phyloP scores from a whole-genome alignment of 257 asterid genomes.

The Coffea eugenioides region DNA sequence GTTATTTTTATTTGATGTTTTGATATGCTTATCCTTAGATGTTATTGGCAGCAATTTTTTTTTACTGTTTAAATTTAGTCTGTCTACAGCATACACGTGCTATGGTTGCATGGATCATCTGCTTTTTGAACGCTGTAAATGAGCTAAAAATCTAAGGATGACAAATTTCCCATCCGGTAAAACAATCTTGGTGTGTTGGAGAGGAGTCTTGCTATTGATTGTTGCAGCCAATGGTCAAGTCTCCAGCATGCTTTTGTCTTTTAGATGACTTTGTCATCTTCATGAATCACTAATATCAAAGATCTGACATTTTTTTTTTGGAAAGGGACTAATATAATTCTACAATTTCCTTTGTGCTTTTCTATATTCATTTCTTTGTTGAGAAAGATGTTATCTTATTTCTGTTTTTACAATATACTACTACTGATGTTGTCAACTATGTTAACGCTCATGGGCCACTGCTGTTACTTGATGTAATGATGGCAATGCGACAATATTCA shows the following conservation, averaged over 20 bases:
- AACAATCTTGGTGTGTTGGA: background rate
- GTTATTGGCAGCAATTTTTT: background rate
- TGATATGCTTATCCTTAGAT: background rate
- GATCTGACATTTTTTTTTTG: background rate
- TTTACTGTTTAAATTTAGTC: no score
- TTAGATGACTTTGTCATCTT: background rate
- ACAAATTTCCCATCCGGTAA: background rate
- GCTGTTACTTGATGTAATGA: background rate
- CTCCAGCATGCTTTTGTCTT: background rate
- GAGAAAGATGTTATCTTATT: background rate
- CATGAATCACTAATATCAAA: background rate
- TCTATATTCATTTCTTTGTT: background rate
- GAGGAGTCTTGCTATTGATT: background rate
- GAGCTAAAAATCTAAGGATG: background rate
- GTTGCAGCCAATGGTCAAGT: background rate
- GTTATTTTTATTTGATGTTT: background rate
- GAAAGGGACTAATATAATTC: background rate
- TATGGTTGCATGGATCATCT: no score
- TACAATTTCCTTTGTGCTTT: background rate
- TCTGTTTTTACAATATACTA: background rate
- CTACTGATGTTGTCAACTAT: background rate
- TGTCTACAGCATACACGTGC: no score
- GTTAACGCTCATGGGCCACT: background rate
- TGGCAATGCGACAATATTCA: background rate
- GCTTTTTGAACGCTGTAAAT: background rate